These are phyloP conservation scores for Coemansia reversa DNA, from an alignment of 192 early-diverging fungal genomes.

Conservation along the genomic window DNA sequence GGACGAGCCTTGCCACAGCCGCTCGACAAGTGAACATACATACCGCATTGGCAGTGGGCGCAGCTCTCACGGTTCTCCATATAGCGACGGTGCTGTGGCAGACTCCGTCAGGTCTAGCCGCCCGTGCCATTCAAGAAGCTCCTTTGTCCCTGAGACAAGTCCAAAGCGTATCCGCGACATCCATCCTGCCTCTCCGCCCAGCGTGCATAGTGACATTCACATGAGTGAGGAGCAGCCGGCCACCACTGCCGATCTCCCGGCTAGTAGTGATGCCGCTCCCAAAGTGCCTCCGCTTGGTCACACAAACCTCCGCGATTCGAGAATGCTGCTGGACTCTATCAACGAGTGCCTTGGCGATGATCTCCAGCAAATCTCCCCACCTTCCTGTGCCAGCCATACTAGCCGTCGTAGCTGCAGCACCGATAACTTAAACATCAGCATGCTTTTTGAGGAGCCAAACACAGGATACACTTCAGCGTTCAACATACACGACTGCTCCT, in stretches of 20 bases:
- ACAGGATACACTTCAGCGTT: background rate
- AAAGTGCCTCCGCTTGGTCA: background rate
- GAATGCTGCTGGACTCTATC: constrained; percentile 18
- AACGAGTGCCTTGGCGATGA: constrained; percentile 26
- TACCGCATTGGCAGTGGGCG: constrained; percentile 3
- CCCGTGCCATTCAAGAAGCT: constrained; percentile 4
- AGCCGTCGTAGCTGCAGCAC: constrained; percentile 2
- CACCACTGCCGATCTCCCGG: background rate
- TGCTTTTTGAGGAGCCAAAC: constrained; percentile 28
- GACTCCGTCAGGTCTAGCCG: constrained; percentile 7
- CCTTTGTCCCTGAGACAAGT: constrained; percentile 9
- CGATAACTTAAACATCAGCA: constrained; percentile 29
- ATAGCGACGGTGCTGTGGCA: constrained; percentile 4
- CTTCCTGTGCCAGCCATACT: background rate
- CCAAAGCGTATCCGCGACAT: background rate
- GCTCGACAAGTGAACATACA: constrained; percentile 2
- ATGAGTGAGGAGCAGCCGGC: background rate
- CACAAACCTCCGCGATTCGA: background rate
- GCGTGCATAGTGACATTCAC: background rate
- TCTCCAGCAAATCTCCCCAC: background rate
- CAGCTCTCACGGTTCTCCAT: constrained; percentile 10
- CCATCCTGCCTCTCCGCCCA: background rate
- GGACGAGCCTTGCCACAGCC: background rate
- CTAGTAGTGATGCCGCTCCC: background rate
- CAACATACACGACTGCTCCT: constrained; percentile 24